These are phyloP conservation scores for Nitzschia putrida DNA, from an alignment of 108 stramenopile species.

Conservation along the genomic window DNA sequence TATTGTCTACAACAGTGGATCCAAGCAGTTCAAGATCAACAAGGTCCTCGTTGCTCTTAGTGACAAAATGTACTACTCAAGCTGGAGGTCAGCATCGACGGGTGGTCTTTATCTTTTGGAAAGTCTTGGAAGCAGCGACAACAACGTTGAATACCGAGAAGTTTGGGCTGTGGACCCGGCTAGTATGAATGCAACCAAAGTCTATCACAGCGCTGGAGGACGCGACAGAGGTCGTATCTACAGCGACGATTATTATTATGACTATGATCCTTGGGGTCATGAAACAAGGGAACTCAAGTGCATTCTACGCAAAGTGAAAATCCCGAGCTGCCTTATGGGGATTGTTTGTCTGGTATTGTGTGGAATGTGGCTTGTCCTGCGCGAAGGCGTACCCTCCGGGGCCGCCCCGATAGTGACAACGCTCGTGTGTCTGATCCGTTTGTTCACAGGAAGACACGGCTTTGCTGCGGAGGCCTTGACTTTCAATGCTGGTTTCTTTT, in stretches of 20 bases:
- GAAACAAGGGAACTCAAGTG: background rate
- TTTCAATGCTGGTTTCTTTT: conserved; percentile 6
- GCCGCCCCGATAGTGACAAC: conserved; percentile 4
- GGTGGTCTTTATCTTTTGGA: background rate
- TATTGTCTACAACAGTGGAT: background rate
- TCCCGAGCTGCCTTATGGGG: background rate
- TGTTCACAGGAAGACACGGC: background rate
- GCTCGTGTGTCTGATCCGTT: conserved; percentile 3
- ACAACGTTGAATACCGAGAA: background rate
- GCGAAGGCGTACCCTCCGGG: conserved; percentile 17
- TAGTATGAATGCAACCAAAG: background rate
- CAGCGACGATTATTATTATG: background rate
- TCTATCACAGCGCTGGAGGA: conserved; percentile 10
- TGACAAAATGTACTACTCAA: conserved; percentile 6
- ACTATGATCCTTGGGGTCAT: background rate
- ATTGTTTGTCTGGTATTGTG: conserved; percentile 8
- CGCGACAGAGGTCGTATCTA: background rate
- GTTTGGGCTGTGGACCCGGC: background rate
- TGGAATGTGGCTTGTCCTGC: conserved; percentile 10
- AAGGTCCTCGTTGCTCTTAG: background rate
- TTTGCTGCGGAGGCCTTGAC: background rate
- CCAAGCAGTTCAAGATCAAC: background rate
- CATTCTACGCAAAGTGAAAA: conserved; percentile 3
- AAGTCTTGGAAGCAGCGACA: too few relatives aligned
- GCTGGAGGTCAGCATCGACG: conserved; percentile 10